phyloP scores from a whole-genome alignment of 2,329 filamentous ascomycete species.

The Microsporum canis region DNA sequence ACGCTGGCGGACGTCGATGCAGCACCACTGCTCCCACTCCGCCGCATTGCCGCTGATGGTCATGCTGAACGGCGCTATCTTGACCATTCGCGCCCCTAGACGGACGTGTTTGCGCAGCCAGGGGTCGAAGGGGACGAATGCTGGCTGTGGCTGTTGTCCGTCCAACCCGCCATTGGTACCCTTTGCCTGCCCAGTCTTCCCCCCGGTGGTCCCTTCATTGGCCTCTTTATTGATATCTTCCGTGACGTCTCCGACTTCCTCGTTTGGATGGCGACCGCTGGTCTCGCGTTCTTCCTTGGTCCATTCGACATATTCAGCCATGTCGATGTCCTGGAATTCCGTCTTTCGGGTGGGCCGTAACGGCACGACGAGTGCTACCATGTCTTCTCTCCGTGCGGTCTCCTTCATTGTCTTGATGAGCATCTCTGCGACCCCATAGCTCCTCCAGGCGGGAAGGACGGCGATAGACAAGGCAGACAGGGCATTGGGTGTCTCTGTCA shows the following conservation, averaged over 20 bases:
- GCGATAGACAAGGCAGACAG: neutral
- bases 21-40: neutral
- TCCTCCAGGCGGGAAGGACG: neutral
- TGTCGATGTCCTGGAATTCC: neutral
- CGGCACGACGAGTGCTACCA: neutral
- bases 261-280: neutral
- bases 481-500: neutral
- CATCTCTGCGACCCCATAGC: neutral
- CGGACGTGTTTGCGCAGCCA: constrained; percentile 2
- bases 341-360: neutral
- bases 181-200: neutral
- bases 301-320: neutral
- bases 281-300: neutral
- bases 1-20: neutral
- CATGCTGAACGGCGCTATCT: neutral
- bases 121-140: neutral
- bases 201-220: neutral
- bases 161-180: neutral
- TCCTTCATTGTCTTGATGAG: neutral
- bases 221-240: neutral
- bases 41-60: neutral
- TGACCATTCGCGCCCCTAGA: neutral
- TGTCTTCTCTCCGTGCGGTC: neutral
- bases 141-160: neutral
- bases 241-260: neutral